Evolutionary conservation across 768 basidiomycete species (phyloP).

Genomic region (Boletus eberwhitei): DNA sequence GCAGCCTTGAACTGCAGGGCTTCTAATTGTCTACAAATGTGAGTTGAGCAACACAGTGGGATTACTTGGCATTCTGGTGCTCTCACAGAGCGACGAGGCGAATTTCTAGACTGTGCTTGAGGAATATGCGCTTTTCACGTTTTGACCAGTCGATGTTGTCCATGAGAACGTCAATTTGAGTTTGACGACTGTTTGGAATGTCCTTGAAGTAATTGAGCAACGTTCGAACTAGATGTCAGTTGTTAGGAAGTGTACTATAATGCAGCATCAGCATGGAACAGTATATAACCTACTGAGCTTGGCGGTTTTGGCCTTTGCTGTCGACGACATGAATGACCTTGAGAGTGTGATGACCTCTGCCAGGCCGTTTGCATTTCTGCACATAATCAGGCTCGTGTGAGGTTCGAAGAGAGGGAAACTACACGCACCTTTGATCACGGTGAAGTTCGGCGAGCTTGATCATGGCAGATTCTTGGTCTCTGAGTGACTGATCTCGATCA

Average conservation of each 20-base stretch:
- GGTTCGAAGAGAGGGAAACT: not conserved
- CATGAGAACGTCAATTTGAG: constrained; percentile 80
- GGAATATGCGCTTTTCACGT: constrained; percentile 88
- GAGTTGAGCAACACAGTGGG: constrained; percentile 1
- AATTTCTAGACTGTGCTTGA: constrained; percentile 91
- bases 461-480: constrained; percentile 83
- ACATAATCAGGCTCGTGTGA: not conserved
- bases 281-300: constrained; percentile 66
- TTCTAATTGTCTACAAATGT: constrained; percentile 60
- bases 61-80: not conserved
- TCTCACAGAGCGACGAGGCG: constrained; percentile 73
- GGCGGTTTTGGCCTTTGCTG: constrained; percentile 95
- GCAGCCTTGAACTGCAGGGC: constrained; percentile 74
- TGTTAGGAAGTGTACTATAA: not conserved
- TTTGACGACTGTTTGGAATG: constrained; percentile 70
- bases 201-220: constrained; percentile 84
- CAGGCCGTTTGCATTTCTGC: constrained; percentile 79
- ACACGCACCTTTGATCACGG: constrained; percentile 73
- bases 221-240: constrained; percentile 66
- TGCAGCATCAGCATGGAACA: not conserved
- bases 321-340: constrained; percentile 84
- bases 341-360: constrained; percentile 85
- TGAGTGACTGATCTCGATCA: constrained; percentile 55
- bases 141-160: constrained; percentile 95
- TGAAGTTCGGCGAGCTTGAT: constrained; percentile 85